phyloP scores from a whole-genome alignment of 495 filamentous ascomycete species.

The Aspergillus campestris region DNA sequence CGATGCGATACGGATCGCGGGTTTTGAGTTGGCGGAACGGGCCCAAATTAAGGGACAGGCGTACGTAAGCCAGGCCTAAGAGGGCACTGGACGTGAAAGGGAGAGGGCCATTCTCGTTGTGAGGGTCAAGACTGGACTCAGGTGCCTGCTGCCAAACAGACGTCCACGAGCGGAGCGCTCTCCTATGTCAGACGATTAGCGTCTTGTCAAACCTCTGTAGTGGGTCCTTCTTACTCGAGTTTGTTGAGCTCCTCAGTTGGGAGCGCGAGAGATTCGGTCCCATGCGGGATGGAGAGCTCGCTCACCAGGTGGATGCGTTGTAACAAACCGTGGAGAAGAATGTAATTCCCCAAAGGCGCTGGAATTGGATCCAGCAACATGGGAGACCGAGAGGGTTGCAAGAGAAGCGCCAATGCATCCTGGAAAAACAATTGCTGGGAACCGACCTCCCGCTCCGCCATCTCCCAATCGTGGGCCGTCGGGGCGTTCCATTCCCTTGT shows the following conservation, averaged over 20 bases:
- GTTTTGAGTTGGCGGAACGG: constrained; percentile 31
- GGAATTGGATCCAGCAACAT: constrained; percentile 27
- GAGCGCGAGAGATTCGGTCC: constrained; percentile 21
- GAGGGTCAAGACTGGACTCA: constrained; percentile 33
- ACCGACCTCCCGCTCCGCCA: constrained; percentile 20
- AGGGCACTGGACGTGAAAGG: constrained; percentile 33
- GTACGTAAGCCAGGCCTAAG: constrained; percentile 34
- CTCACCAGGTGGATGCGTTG: constrained; percentile 34
- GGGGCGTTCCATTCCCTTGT: constrained; percentile 32
- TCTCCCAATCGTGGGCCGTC: constrained; percentile 26
- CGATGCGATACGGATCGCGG: constrained; percentile 27
- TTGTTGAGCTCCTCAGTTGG: constrained; percentile 33
- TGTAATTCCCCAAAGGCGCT: constrained; percentile 31
- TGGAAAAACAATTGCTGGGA: constrained; percentile 32
- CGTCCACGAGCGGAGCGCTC: constrained; percentile 32
- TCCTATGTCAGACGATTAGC: constrained; percentile 12
- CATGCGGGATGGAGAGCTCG: constrained; percentile 30
- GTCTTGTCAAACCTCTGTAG: not conserved
- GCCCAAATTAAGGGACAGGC: constrained; percentile 28
- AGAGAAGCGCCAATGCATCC: constrained; percentile 28
- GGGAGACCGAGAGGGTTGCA: constrained; percentile 23
- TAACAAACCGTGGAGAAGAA: constrained; percentile 31
- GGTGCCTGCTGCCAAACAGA: constrained; percentile 36
- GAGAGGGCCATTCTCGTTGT: constrained; percentile 33
- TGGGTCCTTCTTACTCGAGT: constrained; percentile 21